Percentiles rank a stretch among this genome's conserved stretches.
These are phyloP conservation scores for Barnettozyma wickerhamii DNA, from an alignment of 805 yeast genomes.

Conservation along the genomic window DNA sequence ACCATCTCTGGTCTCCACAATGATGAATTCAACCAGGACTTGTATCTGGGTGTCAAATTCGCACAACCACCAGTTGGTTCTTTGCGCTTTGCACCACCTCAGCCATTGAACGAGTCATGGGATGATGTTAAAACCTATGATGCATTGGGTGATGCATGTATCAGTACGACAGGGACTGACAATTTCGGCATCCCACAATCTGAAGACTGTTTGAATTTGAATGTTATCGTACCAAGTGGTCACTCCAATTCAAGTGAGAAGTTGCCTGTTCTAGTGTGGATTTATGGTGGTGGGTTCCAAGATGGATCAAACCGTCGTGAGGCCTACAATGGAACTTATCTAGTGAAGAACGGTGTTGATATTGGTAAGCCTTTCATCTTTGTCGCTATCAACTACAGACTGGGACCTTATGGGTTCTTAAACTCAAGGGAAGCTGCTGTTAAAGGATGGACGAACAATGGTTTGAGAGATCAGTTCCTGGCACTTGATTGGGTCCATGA, in stretches of 20 bases:
- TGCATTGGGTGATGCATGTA: constrained; percentile 25
- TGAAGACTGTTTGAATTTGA: constrained; percentile 30
- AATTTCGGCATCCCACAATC: constrained; percentile 12
- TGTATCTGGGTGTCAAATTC: constrained; percentile 25
- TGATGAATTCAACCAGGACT: constrained; percentile 15
- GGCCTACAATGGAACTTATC: constrained; percentile 16
- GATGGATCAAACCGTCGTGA: constrained; percentile 23
- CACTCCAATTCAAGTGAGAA: constrained; percentile 5
- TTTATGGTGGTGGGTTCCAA: constrained; percentile 34
- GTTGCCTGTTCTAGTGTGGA: constrained; percentile 31
- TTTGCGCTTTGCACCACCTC: constrained; percentile 24
- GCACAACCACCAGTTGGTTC: constrained; percentile 27
- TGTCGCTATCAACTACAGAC: constrained; percentile 35
- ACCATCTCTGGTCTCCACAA: constrained; percentile 11
- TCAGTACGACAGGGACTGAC: constrained; percentile 11
- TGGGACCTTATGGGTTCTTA: constrained; percentile 33
- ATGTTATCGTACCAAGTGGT: constrained; percentile 24
- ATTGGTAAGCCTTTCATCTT: constrained; percentile 26
- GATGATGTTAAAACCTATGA: constrained; percentile 16
- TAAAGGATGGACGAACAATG: constrained; percentile 29
- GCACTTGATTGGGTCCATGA: constrained; percentile 33
- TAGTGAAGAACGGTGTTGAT: constrained; percentile 15
- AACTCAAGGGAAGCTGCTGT: constrained; percentile 22
- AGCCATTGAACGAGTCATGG: constrained; percentile 15
- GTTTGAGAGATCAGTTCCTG: constrained; percentile 31